Evolutionary conservation across 306 rosid genomes (phyloP).

Genomic region (Quercus cerris): DNA sequence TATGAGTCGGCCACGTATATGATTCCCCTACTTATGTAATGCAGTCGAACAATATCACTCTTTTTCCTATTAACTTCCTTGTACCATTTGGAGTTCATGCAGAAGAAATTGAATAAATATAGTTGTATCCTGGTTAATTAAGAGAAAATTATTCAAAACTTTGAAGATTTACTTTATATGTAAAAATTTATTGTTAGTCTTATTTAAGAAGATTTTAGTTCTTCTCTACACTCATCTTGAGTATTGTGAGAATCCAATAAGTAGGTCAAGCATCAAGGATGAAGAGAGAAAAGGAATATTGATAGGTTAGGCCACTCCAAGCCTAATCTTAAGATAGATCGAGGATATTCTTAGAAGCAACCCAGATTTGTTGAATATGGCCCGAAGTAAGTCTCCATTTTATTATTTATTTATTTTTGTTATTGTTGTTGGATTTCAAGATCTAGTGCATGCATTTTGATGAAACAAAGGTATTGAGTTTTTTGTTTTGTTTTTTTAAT

Average conservation of each 20-base stretch:
- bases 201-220: not conserved
- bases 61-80: not conserved
- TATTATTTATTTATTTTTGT: not conserved
- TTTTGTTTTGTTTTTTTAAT: too few species aligned
- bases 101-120: not conserved
- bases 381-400: slow-evolving; percentile 14
- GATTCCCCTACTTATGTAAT: not conserved
- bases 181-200: not conserved
- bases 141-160: not conserved
- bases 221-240: not conserved
- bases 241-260: not conserved
- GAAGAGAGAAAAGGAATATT: not conserved
- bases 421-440: not conserved
- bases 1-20: not conserved
- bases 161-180: not conserved
- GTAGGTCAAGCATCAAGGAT: not conserved
- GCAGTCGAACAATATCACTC: not conserved
- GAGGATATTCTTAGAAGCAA: not conserved
- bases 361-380: slow-evolving; percentile 7
- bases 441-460: not conserved
- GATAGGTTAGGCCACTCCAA: not conserved
- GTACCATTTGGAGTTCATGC: slow-evolving; percentile 18
- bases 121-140: not conserved
- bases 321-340: not conserved
- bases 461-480: too few species aligned